Evolutionary conservation across 1,139 yeast species (phyloP).

Genomic region (Williopsis jadinii): DNA sequence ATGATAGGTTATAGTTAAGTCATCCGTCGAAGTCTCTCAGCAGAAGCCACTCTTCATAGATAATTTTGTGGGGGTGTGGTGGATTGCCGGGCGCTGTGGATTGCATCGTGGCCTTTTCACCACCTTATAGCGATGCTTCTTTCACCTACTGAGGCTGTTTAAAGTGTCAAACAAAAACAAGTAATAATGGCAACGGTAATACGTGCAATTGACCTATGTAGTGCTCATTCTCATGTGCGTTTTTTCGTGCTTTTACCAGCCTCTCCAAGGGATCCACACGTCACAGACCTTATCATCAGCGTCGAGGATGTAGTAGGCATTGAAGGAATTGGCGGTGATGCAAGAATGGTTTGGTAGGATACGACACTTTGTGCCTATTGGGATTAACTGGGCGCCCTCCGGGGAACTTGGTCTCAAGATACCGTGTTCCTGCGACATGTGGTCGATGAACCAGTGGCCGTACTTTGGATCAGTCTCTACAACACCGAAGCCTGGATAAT

Average conservation of each 20-base stretch:
- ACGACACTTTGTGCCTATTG: constrained; percentile 47
- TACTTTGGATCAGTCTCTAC: constrained; percentile 28
- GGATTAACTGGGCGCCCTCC: constrained; percentile 31
- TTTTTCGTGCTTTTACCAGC: constrained; percentile 22
- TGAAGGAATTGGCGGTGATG: constrained; percentile 60
- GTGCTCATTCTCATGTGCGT: no score
- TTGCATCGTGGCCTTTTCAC: constrained; percentile 31
- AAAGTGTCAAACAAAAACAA: not conserved
- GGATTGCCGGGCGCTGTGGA: constrained; percentile 32
- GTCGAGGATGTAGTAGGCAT: constrained; percentile 51
- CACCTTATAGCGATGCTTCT: constrained; percentile 30
- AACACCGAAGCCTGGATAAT: constrained; percentile 42
- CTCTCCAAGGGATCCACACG: constrained; percentile 67
- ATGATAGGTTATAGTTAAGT: constrained; percentile 40
- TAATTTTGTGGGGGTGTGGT: no score
- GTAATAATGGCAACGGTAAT: no score
- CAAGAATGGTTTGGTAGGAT: constrained; percentile 72
- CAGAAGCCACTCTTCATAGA: no score
- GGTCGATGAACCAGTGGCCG: constrained; percentile 48
- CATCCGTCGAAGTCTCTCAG: constrained; percentile 39
- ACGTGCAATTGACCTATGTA: no score
- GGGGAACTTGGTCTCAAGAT: constrained; percentile 35
- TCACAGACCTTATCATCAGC: constrained; percentile 46
- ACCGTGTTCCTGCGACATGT: constrained; percentile 63
- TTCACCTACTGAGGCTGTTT: constrained; percentile 25